Evolutionary conservation across 495 filamentous ascomycete species (phyloP), one percentile per base, ranked within the genome.

Genomic region (Trypethelium eluteriae): DNA sequence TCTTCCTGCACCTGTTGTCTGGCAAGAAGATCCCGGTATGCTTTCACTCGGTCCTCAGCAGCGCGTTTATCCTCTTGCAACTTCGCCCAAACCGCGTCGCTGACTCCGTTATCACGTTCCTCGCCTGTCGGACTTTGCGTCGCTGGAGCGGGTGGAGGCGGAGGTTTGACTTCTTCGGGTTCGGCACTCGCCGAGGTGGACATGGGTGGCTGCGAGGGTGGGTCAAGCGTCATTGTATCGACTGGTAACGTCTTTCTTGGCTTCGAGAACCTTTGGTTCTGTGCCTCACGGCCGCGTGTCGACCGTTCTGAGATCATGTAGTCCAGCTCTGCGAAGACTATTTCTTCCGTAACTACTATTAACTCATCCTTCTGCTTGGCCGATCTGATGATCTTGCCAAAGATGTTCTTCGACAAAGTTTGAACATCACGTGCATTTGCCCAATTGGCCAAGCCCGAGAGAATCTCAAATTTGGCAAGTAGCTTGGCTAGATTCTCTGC

Each of bases 401-500:
- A 83, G 14, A 89, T 80, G 0, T 53, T 71, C 67, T 84, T 87
- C 0, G 76, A 81, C 1, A 91, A 50, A 0, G 80, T 83, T 46
- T 84, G 75, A 0, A 92, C 79, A 64, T 91, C 89, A 9, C 88
- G 76, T 0, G 85, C 88, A 70, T 88, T 92, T 2, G 80, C 88
- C 87, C 88, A 92, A 14, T 78, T 79, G n/a, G 78, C 65, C 2
- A 82, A 80, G 2, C 67, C 65, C 0, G 82, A 69, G 2, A 89
- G 74, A 1, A 56, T 67, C 1, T 71, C 39, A 63, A 90, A 83
- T 0, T 69, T 67, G 3, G 72, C 44, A 0, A 77, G 38, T 84
- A 50, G 1, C 63, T 6, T 32, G 70, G 7, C 3, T 59, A 44
- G 38, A 61, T 79, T 73, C 2, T 62, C 39, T 18, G 6, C 9